phyloP scores from a whole-genome alignment of 768 basidiomycete genomes.

The Punctularia strigosozonata region DNA sequence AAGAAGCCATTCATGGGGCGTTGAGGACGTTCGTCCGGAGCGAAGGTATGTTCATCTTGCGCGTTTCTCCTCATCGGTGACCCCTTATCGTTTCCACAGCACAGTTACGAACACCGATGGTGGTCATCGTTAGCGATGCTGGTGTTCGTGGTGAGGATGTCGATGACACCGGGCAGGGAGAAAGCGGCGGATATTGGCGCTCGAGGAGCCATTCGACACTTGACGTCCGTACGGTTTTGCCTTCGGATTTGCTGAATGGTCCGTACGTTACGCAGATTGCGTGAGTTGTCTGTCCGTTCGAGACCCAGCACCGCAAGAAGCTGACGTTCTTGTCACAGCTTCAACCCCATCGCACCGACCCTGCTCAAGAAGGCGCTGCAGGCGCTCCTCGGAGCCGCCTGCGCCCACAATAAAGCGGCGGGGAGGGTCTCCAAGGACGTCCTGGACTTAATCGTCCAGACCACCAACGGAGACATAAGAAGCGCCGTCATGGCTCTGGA shows the following conservation, averaged over 20 bases:
- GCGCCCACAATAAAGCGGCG: conserved; percentile 19
- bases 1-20: conserved; percentile 59
- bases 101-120: conserved; percentile 68
- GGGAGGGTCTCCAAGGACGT: conserved; percentile 46
- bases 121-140: conserved; percentile 76
- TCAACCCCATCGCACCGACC: conserved; percentile 87
- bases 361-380: conserved; percentile 73
- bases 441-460: conserved; percentile 64
- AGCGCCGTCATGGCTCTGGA: conserved; percentile 91
- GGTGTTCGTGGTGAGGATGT: conserved; percentile 60
- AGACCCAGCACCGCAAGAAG: conserved; percentile 1
- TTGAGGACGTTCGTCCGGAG: conserved; percentile 43
- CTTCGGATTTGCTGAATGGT: conserved; percentile 54
- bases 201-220: conserved; percentile 43
- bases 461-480: conserved; percentile 84
- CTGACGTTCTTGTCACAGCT: conserved; percentile 32
- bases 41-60: conserved; percentile 17
- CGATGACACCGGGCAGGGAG: conserved; percentile 37
- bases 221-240: conserved; percentile 60
- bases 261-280: conserved; percentile 71
- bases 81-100: no score
- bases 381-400: conserved; percentile 37
- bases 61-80: no score
- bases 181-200: conserved; percentile 26
- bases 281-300: conserved; percentile 33